Evolutionary conservation across 345 rosid genomes (phyloP), one percentile per base, ranked within the genome.

Genomic region (Syzygium oleosum): DNA sequence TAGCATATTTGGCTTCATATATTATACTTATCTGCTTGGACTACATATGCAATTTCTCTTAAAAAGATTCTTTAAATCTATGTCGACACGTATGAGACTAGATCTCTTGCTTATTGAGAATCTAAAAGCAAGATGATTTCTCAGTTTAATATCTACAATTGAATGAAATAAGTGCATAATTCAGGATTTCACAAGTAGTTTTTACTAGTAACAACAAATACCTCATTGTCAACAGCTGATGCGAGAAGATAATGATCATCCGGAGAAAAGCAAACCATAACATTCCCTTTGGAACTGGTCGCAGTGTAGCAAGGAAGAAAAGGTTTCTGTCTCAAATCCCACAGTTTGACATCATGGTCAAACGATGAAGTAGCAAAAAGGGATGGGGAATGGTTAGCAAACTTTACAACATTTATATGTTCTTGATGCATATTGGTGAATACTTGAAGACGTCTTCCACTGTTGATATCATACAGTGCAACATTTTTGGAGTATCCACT

Each of bases 171-270:
- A 29, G 58, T 46, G 85, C 58, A 52, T 54, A 52, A 29, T 51
- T 29, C 56, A 73, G 49, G 53, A 84, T 51, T 51, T 17, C 17
- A 46, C 25, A 15, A 23, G 43, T 85, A 59, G 51, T 19, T 85
- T 52, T 52, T 38, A 85, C 49, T 31, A 43, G 58, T 38, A 15
- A 14, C 41, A 49, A 84, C 51, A 85, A 84, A 46, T 93, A 97
- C 99, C 99, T 96, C 99, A 88, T 97, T 97, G 92, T 97, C 99
- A 79, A 97, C 97, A 79, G 99, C 99, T 88, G 99, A 97, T 59
- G 91, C 93, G 17, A 97, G 97, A 92, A 96, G 99, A 91, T 97
- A 97, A 58, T 95, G 98, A 95, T 97, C 99, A 90, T 97, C 99
- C 3, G 98, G 98, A 88, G 99, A 97, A 92, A 97, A 97, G 94